A percentile compares a stretch with the other conserved stretches of the same genome.
Evolutionary conservation across 192 early-diverging fungal genomes (phyloP).

Genomic region (Powellomyces hirtus): DNA sequence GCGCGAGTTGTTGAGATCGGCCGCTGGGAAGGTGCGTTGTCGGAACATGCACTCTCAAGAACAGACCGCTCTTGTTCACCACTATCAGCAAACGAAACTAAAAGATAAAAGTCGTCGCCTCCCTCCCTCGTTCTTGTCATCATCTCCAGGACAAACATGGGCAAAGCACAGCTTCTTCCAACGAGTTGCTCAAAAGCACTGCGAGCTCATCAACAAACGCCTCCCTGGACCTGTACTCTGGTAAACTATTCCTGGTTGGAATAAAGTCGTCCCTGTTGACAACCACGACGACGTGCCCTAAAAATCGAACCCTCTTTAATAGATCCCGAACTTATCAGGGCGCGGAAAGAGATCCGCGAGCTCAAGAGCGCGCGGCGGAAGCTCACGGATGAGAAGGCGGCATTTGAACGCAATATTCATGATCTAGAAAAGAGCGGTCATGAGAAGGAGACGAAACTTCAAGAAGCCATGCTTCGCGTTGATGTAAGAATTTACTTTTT

Average conservation of each 20-base stretch:
- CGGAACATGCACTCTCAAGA: background rate
- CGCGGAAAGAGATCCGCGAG: conserved; percentile 17
- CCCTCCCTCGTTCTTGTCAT: background rate
- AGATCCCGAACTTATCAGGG: conserved; percentile 22
- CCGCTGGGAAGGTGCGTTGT: conserved; percentile 6
- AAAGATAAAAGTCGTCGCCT: too few relatives aligned
- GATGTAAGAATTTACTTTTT: conserved; percentile 5
- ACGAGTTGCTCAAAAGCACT: conserved; percentile 11
- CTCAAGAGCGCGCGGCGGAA: conserved; percentile 20
- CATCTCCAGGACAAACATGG: background rate
- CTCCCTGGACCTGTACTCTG: conserved; percentile 15
- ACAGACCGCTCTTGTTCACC: too few relatives aligned
- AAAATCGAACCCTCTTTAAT: too few relatives aligned
- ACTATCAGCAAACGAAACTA: too few relatives aligned
- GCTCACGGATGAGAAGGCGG: conserved; percentile 19
- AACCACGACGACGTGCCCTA: too few relatives aligned
- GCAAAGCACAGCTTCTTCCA: background rate
- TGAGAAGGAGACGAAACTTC: conserved; percentile 20
- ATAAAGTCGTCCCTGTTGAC: too few relatives aligned
- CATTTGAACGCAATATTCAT: conserved; percentile 1
- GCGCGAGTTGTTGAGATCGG: conserved; percentile 1
- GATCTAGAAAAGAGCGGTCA: conserved; percentile 16
- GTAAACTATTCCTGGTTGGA: too few relatives aligned
- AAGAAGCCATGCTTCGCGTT: background rate
- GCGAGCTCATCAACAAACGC: background rate